phyloP scores from a whole-genome alignment of 1,284 basidiomycete species.

The Ganoderma meredithae region DNA sequence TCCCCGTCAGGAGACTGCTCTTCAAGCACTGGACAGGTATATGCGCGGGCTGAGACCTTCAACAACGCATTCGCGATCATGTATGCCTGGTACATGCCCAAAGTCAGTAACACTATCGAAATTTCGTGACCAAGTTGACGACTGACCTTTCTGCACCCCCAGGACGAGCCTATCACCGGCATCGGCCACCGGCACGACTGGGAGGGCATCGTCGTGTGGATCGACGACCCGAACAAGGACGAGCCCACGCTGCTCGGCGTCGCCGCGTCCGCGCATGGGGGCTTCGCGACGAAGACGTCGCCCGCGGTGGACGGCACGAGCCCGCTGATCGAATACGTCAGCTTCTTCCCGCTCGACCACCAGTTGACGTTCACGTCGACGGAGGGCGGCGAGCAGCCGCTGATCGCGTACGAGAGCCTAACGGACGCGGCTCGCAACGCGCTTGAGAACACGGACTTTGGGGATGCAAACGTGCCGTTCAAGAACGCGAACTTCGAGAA shows the following conservation, averaged over 20 bases:
- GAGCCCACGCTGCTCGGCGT: constrained; percentile 18
- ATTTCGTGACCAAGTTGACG: neutral
- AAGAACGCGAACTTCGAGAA: constrained; percentile 22
- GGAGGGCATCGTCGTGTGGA: constrained; percentile 22
- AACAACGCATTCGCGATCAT: constrained; percentile 22
- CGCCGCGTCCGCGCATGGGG: constrained; percentile 21
- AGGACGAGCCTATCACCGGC: constrained; percentile 18
- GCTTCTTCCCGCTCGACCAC: constrained; percentile 21
- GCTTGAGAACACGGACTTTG: constrained; percentile 22
- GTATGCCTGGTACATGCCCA: constrained; percentile 26
- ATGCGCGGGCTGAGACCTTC: constrained; percentile 20
- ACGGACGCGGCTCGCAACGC: constrained; percentile 21
- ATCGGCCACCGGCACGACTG: constrained; percentile 25
- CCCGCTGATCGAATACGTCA: constrained; percentile 24
- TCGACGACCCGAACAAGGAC: constrained; percentile 18
- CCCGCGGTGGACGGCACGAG: constrained; percentile 20
- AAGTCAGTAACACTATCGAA: constrained; percentile 4
- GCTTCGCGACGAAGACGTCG: constrained; percentile 17
- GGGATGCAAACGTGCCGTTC: constrained; percentile 22
- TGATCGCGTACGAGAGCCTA: constrained; percentile 24
- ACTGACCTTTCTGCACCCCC: neutral
- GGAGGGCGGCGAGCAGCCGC: constrained; percentile 22
- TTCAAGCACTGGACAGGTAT: constrained; percentile 22
- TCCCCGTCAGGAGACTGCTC: constrained; percentile 10
- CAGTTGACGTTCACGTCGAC: constrained; percentile 20